Base-by-base conservation (phyloP, 345 rosid genomes). In the Arabidopsis suecica region DNA sequence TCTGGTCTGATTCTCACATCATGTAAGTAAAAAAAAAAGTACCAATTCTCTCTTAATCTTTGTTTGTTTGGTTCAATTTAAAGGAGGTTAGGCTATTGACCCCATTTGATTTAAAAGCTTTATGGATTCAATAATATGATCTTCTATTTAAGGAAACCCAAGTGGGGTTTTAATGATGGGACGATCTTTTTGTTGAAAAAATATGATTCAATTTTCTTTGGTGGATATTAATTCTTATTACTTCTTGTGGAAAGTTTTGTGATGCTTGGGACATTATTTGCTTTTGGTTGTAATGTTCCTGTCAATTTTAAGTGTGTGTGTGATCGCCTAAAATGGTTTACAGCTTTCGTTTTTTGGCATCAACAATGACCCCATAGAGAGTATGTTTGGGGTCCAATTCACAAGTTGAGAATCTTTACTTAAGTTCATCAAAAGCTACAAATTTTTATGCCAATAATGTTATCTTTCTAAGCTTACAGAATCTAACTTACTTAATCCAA, bases 1-100 rank as follows among this genome's bases (percentile, higher is more conserved):
- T 90, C 69, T 95, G 99, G 99, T 90, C 99, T 33, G 88, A 90
- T 80, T 90, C 93, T 53, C 86, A 84, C 67, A 89, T 95, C 84
- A 85, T 85, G 99, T 93, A 79, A 89, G 97, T 74, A 2, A 16
- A 44, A 5, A 64, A 3, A 16, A 16, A 16, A 16, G 18, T 16
- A 16, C 16, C 8, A 1, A 37, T 9, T 20, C 25, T 33, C 6
- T 33, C 12, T 1, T 34, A 28, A n/a, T 67, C 75, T 62, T n/a
- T 62, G 7, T 75, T 61, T 61, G 16, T 77, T 36, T 56, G 18
- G 11, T 16, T 9, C 4, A 56, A 37, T 75, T 67, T 54, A 51
- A 68, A 50, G 28, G 50, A 51, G 2, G 20, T 76, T 76, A 69
- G 16, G 70, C 72, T 11, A 42, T 34, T 61, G 75, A 69, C 65